phyloP scores from a whole-genome alignment of 805 yeast species.

The Suhomyces vadensis region DNA sequence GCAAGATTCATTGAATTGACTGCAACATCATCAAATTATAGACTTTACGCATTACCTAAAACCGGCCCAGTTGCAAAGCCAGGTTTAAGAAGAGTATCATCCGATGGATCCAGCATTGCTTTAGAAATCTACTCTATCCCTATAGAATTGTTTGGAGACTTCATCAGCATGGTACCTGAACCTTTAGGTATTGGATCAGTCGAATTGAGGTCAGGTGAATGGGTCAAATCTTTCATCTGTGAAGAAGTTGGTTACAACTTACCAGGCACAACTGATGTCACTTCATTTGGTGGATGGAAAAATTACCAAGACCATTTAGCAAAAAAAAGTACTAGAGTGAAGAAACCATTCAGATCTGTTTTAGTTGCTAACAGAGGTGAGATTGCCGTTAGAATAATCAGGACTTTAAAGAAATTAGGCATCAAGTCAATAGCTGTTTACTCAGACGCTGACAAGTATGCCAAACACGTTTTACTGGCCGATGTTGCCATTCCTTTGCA shows the following conservation, averaged over 20 bases:
- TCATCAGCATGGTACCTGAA: slow-evolving; percentile 85
- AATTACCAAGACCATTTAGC: slow-evolving; percentile 49
- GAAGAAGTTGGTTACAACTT: slow-evolving; percentile 83
- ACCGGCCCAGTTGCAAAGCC: slow-evolving; percentile 86
- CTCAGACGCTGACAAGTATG: slow-evolving; percentile 86
- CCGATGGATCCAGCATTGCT: slow-evolving; percentile 59
- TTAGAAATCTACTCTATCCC: slow-evolving; percentile 88
- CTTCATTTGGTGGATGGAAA: slow-evolving; percentile 89
- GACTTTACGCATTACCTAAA: slow-evolving; percentile 79
- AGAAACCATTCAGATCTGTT: slow-evolving; percentile 76
- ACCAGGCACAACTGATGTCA: slow-evolving; percentile 75
- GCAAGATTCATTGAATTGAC: slow-evolving; percentile 71
- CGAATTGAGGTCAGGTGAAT: slow-evolving; percentile 74
- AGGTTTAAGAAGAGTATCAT: slow-evolving; percentile 71
- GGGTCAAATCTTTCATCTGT: slow-evolving; percentile 92
- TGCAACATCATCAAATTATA: slow-evolving; percentile 69
- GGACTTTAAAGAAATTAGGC: slow-evolving; percentile 76
- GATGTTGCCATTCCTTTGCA: slow-evolving; percentile 78
- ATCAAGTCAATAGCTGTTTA: slow-evolving; percentile 84
- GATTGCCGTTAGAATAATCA: slow-evolving; percentile 92
- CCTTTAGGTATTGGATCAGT: slow-evolving; percentile 96
- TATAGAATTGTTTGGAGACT: slow-evolving; percentile 71
- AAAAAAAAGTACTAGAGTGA: slow-evolving; percentile 25
- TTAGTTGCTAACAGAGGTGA: slow-evolving; percentile 97
- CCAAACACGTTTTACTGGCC: slow-evolving; percentile 82